A percentile compares a stretch with the other conserved stretches of the same genome.
phyloP scores from a whole-genome alignment of 257 asterid genomes.

The Mitragyna speciosa region DNA sequence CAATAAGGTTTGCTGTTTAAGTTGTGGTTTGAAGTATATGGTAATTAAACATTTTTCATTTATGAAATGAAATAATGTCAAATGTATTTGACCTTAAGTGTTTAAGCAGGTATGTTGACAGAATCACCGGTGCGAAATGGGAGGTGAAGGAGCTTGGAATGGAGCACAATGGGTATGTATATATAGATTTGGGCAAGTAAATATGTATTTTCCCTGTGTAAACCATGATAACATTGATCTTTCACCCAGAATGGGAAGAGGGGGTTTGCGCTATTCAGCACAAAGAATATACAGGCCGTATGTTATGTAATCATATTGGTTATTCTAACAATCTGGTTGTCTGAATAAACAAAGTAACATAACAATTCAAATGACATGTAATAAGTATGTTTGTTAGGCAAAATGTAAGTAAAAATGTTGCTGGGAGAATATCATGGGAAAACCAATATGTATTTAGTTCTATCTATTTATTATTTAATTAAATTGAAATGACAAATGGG shows the following conservation, averaged over 20 bases:
- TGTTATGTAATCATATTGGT: background rate
- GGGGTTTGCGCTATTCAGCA: background rate
- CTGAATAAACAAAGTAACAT: background rate
- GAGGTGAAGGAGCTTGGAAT: slow-evolving; percentile 96
- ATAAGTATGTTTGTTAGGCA: background rate
- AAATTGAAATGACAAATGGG: background rate
- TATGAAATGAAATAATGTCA: background rate
- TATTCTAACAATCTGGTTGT: background rate
- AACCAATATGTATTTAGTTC: background rate
- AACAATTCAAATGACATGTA: background rate
- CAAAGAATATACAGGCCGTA: background rate
- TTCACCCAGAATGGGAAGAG: background rate
- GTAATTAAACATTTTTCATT: background rate
- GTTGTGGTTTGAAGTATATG: background rate
- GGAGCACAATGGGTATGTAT: slow-evolving; percentile 94
- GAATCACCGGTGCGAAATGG: slow-evolving; percentile 92
- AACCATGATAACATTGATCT: background rate
- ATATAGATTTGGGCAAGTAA: background rate
- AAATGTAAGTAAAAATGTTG: background rate
- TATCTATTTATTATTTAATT: background rate
- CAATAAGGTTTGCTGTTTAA: background rate
- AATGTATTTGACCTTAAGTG: slow-evolving; percentile 9
- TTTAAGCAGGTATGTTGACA: slow-evolving; percentile 88
- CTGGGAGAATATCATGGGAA: background rate
- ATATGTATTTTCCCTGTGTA: background rate